Evolutionary conservation across 306 rosid species (phyloP).

Genomic region (Delonix regia): DNA sequence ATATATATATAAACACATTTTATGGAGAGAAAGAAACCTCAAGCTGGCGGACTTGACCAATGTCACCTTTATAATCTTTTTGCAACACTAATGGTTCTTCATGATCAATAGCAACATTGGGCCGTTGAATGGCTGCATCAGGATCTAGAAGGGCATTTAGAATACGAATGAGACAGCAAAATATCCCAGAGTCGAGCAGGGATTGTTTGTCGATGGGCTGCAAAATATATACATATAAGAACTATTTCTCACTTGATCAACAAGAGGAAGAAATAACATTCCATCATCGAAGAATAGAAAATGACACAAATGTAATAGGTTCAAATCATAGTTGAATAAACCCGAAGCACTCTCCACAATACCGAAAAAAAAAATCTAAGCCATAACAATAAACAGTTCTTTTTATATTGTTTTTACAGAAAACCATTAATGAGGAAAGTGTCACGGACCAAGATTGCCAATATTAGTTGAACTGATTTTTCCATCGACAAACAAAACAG

Average conservation of each 20-base stretch:
- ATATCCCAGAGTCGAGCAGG: constrained; percentile 98
- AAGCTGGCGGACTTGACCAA: constrained; percentile 67
- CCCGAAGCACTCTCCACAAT: constrained; percentile 17
- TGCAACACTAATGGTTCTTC: constrained; percentile 50
- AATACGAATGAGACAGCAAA: constrained; percentile 94
- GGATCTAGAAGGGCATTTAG: constrained; percentile 89
- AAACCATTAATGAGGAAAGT: constrained; percentile 1
- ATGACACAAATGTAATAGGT: not conserved
- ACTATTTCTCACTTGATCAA: constrained; percentile 20
- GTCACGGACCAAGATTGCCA: not conserved
- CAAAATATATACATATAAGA: constrained; percentile 39
- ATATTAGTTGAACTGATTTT: constrained; percentile 22
- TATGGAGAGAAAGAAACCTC: constrained; percentile 70
- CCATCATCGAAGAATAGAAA: not conserved
- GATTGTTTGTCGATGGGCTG: constrained; percentile 99
- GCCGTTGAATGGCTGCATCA: constrained; percentile 57
- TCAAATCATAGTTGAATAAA: constrained; percentile 14
- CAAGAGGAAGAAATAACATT: constrained; percentile 3
- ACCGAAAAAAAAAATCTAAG: constrained; percentile 26
- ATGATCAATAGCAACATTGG: constrained; percentile 46
- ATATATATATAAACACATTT: not conserved
- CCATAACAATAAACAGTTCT: not conserved
- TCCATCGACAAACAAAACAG: not conserved
- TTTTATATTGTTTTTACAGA: not conserved
- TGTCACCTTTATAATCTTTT: constrained; percentile 51